A percentile compares a stretch with the other conserved stretches of the same genome.
phyloP scores from a whole-genome alignment of 805 yeast species.

The Scheffersomyces amazonensis region DNA sequence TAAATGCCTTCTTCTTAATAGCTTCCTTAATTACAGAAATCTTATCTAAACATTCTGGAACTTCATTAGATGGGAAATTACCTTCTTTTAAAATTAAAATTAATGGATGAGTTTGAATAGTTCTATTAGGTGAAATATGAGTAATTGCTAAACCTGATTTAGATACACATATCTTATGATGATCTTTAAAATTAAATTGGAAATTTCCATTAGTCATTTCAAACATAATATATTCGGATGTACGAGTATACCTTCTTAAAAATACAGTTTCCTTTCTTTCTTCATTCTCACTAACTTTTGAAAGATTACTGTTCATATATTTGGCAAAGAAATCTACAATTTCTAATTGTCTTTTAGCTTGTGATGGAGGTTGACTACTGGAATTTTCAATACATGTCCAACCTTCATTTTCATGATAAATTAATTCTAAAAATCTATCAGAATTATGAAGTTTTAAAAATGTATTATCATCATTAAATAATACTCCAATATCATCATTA shows the following conservation, averaged over 20 bases:
- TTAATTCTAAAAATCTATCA: constrained; percentile 63
- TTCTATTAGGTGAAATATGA: constrained; percentile 75
- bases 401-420: constrained; percentile 41
- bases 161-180: constrained; percentile 80
- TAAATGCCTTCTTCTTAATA: constrained; percentile 38
- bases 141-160: constrained; percentile 74
- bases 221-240: constrained; percentile 81
- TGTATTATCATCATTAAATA: constrained; percentile 82
- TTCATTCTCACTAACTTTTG: constrained; percentile 69
- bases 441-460: constrained; percentile 68
- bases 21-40: constrained; percentile 60
- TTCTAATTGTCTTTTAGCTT: constrained; percentile 69
- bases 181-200: constrained; percentile 95
- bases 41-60: constrained; percentile 42
- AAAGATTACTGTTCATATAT: constrained; percentile 88
- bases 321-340: constrained; percentile 85
- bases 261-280: constrained; percentile 67
- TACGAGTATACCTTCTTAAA: constrained; percentile 79
- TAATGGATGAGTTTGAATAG: constrained; percentile 65
- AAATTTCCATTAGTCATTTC: constrained; percentile 88
- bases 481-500: constrained; percentile 85
- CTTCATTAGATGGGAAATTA: constrained; percentile 35
- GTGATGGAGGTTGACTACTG: constrained; percentile 41
- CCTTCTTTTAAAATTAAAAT: constrained; percentile 40
- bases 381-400: constrained; percentile 47